These are phyloP conservation scores for Aphanomyces cochlioides DNA, from an alignment of 352 stramenopile species.

Conservation along the genomic window DNA sequence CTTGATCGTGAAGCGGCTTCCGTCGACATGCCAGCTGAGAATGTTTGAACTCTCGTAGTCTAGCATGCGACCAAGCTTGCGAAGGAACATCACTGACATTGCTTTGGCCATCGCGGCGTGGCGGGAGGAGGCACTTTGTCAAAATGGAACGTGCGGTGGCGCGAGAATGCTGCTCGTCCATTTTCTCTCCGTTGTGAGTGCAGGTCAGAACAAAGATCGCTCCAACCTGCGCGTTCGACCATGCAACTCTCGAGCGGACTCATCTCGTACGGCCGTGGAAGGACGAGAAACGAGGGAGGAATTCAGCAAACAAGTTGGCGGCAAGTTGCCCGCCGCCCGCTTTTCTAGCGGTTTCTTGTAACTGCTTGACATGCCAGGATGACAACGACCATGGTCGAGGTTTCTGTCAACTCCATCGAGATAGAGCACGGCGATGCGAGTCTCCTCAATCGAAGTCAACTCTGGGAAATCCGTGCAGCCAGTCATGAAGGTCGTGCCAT, in stretches of 20 bases:
- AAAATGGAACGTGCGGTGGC: too few relatives aligned
- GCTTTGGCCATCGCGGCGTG: background rate
- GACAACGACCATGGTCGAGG: background rate
- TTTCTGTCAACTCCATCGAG: background rate
- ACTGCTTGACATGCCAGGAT: background rate
- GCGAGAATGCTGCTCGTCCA: too few relatives aligned
- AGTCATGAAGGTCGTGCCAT: constrained; percentile 34
- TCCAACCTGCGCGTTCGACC: background rate
- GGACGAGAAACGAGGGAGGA: background rate
- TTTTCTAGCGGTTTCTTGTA: background rate
- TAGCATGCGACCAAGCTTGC: background rate
- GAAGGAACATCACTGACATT: background rate
- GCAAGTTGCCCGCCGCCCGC: too few relatives aligned
- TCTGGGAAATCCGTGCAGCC: constrained; percentile 31
- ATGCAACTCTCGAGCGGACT: background rate
- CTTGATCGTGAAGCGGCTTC: background rate
- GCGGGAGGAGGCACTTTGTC: too few relatives aligned
- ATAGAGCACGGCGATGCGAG: background rate
- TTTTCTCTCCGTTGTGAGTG: background rate
- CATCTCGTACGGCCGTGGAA: background rate
- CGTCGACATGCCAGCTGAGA: background rate
- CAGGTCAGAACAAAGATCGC: background rate
- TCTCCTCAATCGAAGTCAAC: constrained; percentile 13
- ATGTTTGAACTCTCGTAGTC: background rate
- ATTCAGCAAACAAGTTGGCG: too few relatives aligned